Conservation (phyloP, 2,329 filamentous ascomycete genomes). For the Penicillium polonicum region DNA sequence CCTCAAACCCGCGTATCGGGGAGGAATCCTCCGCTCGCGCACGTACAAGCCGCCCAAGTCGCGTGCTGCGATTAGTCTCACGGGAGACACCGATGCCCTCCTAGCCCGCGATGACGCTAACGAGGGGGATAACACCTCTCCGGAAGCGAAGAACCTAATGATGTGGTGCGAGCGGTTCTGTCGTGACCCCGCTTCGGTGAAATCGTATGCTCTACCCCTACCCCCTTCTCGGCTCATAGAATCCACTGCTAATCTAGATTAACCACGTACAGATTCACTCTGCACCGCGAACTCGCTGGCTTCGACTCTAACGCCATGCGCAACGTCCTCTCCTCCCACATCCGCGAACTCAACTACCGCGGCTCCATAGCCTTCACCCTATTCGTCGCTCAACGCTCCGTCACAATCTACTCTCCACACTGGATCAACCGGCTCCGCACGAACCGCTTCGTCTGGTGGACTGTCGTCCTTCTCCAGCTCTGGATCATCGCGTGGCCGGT, state of each 20-base stretch:
- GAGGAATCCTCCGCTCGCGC: conserved; percentile 18
- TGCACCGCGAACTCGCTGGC: conserved; percentile 32
- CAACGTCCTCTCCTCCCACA: conserved; percentile 35
- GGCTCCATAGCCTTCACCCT: conserved; percentile 31
- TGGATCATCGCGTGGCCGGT: conserved; percentile 44
- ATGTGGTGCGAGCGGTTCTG: conserved; percentile 41
- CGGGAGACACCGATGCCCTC: conserved; percentile 17
- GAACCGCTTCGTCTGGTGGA: conserved; percentile 37
- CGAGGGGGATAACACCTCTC: neutral
- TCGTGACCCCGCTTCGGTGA: conserved; percentile 34
- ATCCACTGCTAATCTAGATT: neutral
- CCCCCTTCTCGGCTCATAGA: neutral
- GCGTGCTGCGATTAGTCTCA: neutral
- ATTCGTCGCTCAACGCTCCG: conserved; percentile 24
- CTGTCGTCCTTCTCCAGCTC: conserved; percentile 38
- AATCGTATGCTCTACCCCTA: conserved; percentile 31
- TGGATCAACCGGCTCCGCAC: conserved; percentile 40
- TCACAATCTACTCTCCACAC: conserved; percentile 42
- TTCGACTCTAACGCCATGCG: conserved; percentile 30
- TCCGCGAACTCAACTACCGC: conserved; percentile 40
- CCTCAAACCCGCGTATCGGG: conserved; percentile 14
- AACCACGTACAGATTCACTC: conserved; percentile 25
- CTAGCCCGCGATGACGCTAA: conserved; percentile 4
- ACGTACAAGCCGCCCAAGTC: conserved; percentile 16
- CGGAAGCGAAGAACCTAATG: neutral